Conservation (phyloP, 805 yeast genomes). For the Debaryomyces prosopidis region DNA sequence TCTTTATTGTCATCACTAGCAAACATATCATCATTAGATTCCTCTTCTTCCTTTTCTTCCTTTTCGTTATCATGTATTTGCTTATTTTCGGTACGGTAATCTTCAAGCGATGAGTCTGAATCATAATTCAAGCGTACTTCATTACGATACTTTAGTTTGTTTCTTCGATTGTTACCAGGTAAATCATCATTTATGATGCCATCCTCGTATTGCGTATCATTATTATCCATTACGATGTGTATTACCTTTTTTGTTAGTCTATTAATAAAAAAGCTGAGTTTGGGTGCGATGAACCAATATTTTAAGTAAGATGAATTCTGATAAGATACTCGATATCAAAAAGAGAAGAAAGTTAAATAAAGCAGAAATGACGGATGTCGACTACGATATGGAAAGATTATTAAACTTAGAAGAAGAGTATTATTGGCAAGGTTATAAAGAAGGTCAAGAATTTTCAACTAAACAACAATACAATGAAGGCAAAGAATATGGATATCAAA, state of each 20-base stretch:
- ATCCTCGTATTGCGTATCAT: slow-evolving; percentile 4
- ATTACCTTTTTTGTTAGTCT: not conserved
- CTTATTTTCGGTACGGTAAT: slow-evolving; percentile 11
- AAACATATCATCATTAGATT: slow-evolving; percentile 43
- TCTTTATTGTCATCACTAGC: slow-evolving; percentile 29
- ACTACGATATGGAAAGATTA: slow-evolving; percentile 46
- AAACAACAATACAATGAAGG: slow-evolving; percentile 70
- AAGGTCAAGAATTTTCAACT: slow-evolving; percentile 66
- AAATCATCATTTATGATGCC: slow-evolving; percentile 9
- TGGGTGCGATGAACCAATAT: not conserved
- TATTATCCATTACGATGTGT: slow-evolving; percentile 1
- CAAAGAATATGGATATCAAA: slow-evolving; percentile 78
- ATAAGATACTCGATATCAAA: not conserved
- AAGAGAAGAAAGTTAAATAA: slow-evolving; percentile 2
- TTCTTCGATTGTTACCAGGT: slow-evolving; percentile 10
- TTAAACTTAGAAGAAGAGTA: slow-evolving; percentile 59
- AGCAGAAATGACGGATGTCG: slow-evolving; percentile 31
- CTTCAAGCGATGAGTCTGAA: slow-evolving; percentile 25
- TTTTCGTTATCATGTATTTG: slow-evolving; percentile 6
- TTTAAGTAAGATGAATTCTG: not conserved
- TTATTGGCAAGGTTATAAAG: slow-evolving; percentile 69
- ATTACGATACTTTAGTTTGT: slow-evolving; percentile 14
- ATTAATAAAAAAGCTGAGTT: not conserved
- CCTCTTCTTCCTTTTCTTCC: slow-evolving; percentile 19
- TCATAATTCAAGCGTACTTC: slow-evolving; percentile 21